Conservation (phyloP, 768 basidiomycete species). For the Mycena alexandri region DNA sequence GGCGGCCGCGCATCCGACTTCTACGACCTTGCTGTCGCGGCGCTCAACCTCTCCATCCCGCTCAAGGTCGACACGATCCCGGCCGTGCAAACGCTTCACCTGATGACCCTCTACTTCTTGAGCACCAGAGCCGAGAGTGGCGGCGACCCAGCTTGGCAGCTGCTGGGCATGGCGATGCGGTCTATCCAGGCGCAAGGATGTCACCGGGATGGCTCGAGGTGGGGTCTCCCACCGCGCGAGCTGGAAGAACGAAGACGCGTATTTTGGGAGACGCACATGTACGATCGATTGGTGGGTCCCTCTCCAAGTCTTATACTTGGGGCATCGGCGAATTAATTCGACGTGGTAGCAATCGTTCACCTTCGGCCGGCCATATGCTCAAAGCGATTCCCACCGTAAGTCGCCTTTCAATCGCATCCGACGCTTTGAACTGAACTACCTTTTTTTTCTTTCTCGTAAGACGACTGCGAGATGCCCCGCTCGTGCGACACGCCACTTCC, state of each 20-base stretch:
- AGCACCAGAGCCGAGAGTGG: slow-evolving; percentile 38
- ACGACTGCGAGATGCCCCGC: slow-evolving; percentile 43
- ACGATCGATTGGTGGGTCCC: slow-evolving; percentile 39
- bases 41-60: slow-evolving; percentile 38
- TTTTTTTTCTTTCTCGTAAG: slow-evolving; percentile 1
- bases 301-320: not conserved
- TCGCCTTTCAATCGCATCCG: not conserved
- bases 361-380: slow-evolving; percentile 41
- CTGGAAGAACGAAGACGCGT: slow-evolving; percentile 41
- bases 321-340: not conserved
- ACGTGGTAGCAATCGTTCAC: slow-evolving; percentile 40
- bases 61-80: slow-evolving; percentile 39
- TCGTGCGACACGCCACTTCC: slow-evolving; percentile 41
- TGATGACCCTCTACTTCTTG: slow-evolving; percentile 40
- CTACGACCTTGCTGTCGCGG: slow-evolving; percentile 36
- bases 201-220: slow-evolving; percentile 42
- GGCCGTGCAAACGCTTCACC: slow-evolving; percentile 39
- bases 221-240: slow-evolving; percentile 37
- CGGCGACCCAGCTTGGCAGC: slow-evolving; percentile 42
- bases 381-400: slow-evolving; percentile 39
- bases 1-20: slow-evolving; percentile 29
- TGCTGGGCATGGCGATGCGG: slow-evolving; percentile 41
- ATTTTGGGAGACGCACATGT: slow-evolving; percentile 41
- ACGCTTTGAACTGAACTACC: not conserved
- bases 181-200: slow-evolving; percentile 43